These are phyloP conservation scores for Phoenix roebelenii DNA, from an alignment of 176 grass and related monocot genomes.

Conservation along the genomic window DNA sequence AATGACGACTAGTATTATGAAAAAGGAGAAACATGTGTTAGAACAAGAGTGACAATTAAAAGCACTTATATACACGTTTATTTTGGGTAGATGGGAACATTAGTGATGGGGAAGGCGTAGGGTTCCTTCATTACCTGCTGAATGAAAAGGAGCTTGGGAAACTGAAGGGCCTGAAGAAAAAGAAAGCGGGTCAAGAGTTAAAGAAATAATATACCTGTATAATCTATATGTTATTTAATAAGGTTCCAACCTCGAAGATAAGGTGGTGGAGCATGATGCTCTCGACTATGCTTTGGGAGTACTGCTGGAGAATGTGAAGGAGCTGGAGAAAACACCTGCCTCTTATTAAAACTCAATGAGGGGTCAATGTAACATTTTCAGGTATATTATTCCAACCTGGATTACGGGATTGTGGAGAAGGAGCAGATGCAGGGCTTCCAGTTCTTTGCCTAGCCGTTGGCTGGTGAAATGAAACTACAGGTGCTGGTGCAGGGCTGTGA, in stretches of 20 bases:
- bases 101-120: slow-evolving; percentile 11
- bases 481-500: slow-evolving; percentile 40
- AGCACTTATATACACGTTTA: slow-evolving; percentile 17
- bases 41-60: neutral
- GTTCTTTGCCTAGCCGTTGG: slow-evolving; percentile 21
- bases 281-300: slow-evolving; percentile 19
- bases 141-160: slow-evolving; percentile 24
- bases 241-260: slow-evolving; percentile 18
- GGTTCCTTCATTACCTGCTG: slow-evolving; percentile 17
- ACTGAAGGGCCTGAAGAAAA: slow-evolving; percentile 22
- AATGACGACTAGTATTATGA: slow-evolving; percentile 4
- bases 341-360: slow-evolving; percentile 13
- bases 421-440: slow-evolving; percentile 41
- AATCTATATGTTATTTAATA: slow-evolving; percentile 1
- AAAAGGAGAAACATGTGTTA: slow-evolving; percentile 3
- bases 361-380: neutral
- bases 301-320: slow-evolving; percentile 28
- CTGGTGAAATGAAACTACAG: slow-evolving; percentile 30
- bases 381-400: slow-evolving; percentile 35
- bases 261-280: slow-evolving; percentile 18
- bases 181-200: neutral
- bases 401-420: slow-evolving; percentile 25
- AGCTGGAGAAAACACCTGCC: slow-evolving; percentile 26
- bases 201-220: neutral
- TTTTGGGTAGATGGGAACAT: slow-evolving; percentile 20